These are phyloP conservation scores for Arctium lappa DNA, from an alignment of 129 eudicot species.

Conservation along the genomic window DNA sequence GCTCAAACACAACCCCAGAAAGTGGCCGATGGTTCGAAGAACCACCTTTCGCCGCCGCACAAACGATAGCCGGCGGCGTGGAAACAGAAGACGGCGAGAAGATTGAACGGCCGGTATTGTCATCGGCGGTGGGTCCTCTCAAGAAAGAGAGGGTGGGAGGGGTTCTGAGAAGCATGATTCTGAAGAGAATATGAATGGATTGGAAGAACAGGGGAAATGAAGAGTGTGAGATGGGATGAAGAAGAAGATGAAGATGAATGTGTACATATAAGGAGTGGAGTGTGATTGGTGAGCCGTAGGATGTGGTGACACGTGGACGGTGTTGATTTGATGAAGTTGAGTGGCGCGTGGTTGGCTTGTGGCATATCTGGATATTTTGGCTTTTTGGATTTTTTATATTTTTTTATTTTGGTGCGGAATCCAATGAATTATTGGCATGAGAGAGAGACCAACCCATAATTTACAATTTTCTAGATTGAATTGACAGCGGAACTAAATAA, in stretches of 20 bases:
- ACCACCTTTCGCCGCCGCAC: conserved; percentile 40
- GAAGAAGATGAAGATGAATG: conserved; percentile 10
- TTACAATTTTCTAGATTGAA: background rate
- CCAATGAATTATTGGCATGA: background rate
- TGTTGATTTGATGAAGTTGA: conserved; percentile 18
- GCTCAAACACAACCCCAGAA: conserved; percentile 73
- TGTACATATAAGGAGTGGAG: background rate
- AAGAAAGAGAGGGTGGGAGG: conserved; percentile 34
- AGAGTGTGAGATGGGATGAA: background rate
- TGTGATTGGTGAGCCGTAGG: conserved; percentile 28
- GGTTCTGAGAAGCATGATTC: conserved; percentile 50
- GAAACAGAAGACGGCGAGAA: conserved; percentile 12
- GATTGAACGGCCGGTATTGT: background rate
- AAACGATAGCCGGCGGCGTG: conserved; percentile 24
- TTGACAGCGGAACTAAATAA: background rate
- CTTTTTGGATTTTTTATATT: background rate
- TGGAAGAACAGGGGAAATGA: background rate
- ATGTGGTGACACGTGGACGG: conserved; percentile 46
- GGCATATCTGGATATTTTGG: conserved; percentile 36
- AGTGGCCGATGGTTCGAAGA: conserved; percentile 47
- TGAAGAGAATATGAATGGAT: background rate
- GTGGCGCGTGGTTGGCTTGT: conserved; percentile 67
- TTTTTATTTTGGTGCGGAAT: background rate
- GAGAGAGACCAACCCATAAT: background rate
- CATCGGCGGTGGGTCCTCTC: conserved; percentile 15